Conservation (phyloP, 306 rosid species). For the barrel medic (Medicago truncatula) region MtrunA17r5.0-ANR NC_053048.1:47742001-47742500, state of each 20-base stretch:
- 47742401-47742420: neutral
- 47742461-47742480: neutral
- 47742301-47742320: slow-evolving; percentile 40
- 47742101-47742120: neutral
- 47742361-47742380: slow-evolving; percentile 33
- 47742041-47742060: too few species aligned
- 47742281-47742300: slow-evolving; percentile 19
- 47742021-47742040: too few species aligned
- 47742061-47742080: neutral
- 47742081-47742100: neutral
- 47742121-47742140: neutral
- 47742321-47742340: slow-evolving; percentile 12
- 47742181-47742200: slow-evolving; percentile 48
- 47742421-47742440: too few species aligned
- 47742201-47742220: slow-evolving; percentile 50
- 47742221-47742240: slow-evolving; percentile 14
- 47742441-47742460: too few species aligned
- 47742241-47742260: slow-evolving; percentile 32
- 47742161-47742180: slow-evolving; percentile 29
- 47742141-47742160: neutral
- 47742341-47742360: slow-evolving; percentile 26
- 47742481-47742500: slow-evolving; percentile 19
- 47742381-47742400: slow-evolving; percentile 11
- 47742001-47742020: too few species aligned
- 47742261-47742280: slow-evolving; percentile 35